Base-by-base conservation (phyloP, 768 basidiomycete species). In the Kwoniella mangroviensis region DNA sequence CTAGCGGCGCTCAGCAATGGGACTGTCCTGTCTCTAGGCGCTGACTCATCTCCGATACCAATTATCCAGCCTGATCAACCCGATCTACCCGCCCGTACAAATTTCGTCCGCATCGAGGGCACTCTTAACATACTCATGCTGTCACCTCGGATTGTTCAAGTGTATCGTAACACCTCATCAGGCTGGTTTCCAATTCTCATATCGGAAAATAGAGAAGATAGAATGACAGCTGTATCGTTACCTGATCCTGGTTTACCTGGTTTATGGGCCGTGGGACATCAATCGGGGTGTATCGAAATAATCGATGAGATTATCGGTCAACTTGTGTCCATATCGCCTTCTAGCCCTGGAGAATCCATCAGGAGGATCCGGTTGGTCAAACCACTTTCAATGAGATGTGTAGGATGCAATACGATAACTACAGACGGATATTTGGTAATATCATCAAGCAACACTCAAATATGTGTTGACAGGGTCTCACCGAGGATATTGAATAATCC, bases 351-450 rank as follows among this genome's bases (percentile, higher is more conserved):
- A 68, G 91, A 89, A 1, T 80, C 84, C 12, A 84, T 93, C 77
- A 87, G 84, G 62, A 85, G 87, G 62, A 75, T 96, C n/a, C 86
- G 88, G 26, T 82, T 94, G 59, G 86, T 86, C 4, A 86, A 88
- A 15, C 85, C 89, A 11, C 83, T 83, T 10, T 84, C 84, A 68
- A 87, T 87, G 70, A 86, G 84, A 3, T 97, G 94, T 79, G 85
- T 84, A 57, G 87, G 87, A 56, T 97, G 94, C 78, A 89, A 89
- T 22, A 88, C 92, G 69, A 85, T 86, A 13, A 88, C 89, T 0
- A 81, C 86, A 40, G 90, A 92, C 74, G 89, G 89, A 67, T 86
- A 94, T 76, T 83, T 87, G 53, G 81, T 91, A 22, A 86, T 89
- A 7, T 86, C 91, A 70, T 91, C 92, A 0, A 86, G 89, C n/a